Conservation (phyloP, 2,329 filamentous ascomycete species). For the Diaporthe capsici region DNA sequence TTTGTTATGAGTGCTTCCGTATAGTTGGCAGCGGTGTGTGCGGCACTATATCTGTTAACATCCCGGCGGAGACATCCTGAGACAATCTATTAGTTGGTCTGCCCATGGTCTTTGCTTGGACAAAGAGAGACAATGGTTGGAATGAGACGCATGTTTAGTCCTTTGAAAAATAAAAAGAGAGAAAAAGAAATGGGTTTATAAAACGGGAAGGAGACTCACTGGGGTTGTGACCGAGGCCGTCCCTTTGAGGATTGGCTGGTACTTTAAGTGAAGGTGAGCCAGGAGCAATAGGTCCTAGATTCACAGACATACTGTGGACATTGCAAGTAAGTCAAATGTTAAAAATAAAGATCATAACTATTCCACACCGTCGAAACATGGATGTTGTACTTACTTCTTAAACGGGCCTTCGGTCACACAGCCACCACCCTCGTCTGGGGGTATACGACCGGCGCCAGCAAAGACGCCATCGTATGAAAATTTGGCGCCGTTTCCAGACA, state of each 20-base stretch:
- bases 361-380: neutral
- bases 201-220: neutral
- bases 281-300: slow-evolving; percentile 16
- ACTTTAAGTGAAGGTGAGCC: neutral
- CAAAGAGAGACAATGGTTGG: no score
- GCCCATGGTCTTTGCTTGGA: neutral
- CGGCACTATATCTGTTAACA: slow-evolving; percentile 27
- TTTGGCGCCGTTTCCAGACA: slow-evolving; percentile 24
- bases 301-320: slow-evolving; percentile 13
- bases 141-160: neutral
- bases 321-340: neutral
- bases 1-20: slow-evolving; percentile 26
- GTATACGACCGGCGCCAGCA: slow-evolving; percentile 3
- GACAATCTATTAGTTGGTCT: neutral
- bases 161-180: no score
- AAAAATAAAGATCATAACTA: neutral
- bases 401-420: slow-evolving; percentile 34
- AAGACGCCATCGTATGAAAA: neutral
- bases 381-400: slow-evolving; percentile 5
- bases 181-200: no score
- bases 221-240: slow-evolving; percentile 22
- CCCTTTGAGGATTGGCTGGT: slow-evolving; percentile 11
- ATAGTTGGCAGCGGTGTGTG: slow-evolving; percentile 24
- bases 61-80: slow-evolving; percentile 30
- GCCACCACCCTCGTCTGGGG: slow-evolving; percentile 31